Evolutionary conservation across 2,329 filamentous ascomycete genomes (phyloP).

Genomic region (Fusarium agapanthi): DNA sequence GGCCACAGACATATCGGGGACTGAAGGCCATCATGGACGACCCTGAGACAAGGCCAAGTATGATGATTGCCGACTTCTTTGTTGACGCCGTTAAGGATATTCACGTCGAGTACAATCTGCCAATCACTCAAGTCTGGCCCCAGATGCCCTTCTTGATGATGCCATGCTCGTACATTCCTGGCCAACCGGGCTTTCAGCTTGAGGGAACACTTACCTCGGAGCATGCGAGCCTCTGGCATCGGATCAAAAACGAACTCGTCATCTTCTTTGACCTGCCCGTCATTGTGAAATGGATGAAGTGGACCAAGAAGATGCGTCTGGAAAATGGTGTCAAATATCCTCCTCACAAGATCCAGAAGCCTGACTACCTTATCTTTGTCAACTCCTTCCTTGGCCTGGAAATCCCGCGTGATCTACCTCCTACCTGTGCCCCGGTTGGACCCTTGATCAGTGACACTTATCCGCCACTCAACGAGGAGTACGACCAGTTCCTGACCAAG

Average conservation of each 20-base stretch:
- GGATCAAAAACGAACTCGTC: neutral
- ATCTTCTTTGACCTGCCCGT: neutral
- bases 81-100: neutral
- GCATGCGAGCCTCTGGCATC: neutral
- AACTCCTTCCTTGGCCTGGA: neutral
- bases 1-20: neutral
- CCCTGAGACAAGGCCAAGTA: neutral
- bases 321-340: neutral
- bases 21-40: neutral
- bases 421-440: neutral
- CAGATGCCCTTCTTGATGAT: neutral
- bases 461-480: neutral
- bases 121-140: neutral
- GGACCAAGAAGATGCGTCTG: neutral
- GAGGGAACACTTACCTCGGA: neutral
- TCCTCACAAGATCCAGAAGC: neutral
- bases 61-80: neutral
- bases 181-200: neutral
- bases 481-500: neutral
- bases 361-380: neutral
- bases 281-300: neutral
- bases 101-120: neutral
- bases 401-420: neutral
- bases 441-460: neutral
- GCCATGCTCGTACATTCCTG: neutral